Base-by-base conservation (phyloP, 2,329 filamentous ascomycete genomes). In the Sphaerulina populicola region DNA sequence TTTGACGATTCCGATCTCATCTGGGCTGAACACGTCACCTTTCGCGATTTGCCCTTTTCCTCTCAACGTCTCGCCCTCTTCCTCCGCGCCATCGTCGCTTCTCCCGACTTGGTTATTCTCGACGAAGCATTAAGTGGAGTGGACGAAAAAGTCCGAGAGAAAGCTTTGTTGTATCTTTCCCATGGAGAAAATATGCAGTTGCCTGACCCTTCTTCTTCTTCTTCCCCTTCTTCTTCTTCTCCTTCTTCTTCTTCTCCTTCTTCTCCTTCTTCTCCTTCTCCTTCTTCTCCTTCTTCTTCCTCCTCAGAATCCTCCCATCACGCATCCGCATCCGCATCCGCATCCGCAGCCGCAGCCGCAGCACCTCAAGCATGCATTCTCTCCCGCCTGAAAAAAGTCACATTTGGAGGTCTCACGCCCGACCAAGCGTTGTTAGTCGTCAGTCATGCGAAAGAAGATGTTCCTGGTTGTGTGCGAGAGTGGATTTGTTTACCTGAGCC, bases 401-500 rank as follows among this genome's bases (percentile, higher is more conserved):
- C 69, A 18, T 70, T 91, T 4, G 64, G 63, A 1, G 88, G 88
- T 0, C 69, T 96, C 50, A 75, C 76, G 1, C 73, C 81, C 0
- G 68, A 80, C 18, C 91, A 97, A 69, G 89, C 89, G 0, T 71
- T 98, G 48, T 78, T 97, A n/a, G 88, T 90, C 57, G 91, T 97
- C 53, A 93, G 88, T 55, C 93, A 98, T 70, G 77, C 91, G 54
- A 83, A 82, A 56, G 89, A 95, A 62, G 93, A 98, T 68, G 86
- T 97, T 8, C 93, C 93, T 0, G 82, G 84, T 44, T 84, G 83
- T 58, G 79, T 96, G 21, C 73, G 88, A 42, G 82, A 94, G 65
- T 97, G 86, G 85, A 75, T 97, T 45, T 90, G 87, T 66, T 72
- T 96, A 29, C 89, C 91, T 1, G 85, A 90, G 68, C 77, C 83